Percentiles rank a stretch among this genome's conserved stretches.
These are phyloP conservation scores for Polytolypa hystricis DNA, from an alignment of 2,329 filamentous ascomycete species.

Conservation along the genomic window DNA sequence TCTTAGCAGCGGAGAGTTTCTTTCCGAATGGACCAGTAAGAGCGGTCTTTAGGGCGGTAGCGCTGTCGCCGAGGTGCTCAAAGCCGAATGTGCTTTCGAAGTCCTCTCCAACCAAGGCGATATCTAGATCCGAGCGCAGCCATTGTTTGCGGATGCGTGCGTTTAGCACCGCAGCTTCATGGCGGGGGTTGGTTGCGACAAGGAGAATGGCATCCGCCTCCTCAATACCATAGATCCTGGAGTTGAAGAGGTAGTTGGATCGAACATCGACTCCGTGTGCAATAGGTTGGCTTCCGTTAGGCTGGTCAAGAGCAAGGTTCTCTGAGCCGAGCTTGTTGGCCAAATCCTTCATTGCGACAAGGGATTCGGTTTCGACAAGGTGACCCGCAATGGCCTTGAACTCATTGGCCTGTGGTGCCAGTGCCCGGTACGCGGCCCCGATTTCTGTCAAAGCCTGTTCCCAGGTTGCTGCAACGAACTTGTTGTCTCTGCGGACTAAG, in stretches of 20 bases:
- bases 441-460: constrained; percentile 90
- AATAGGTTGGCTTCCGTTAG: constrained; percentile 68
- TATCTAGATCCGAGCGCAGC: constrained; percentile 85
- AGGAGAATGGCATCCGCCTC: constrained; percentile 87
- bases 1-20: constrained; percentile 77
- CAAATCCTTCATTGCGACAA: constrained; percentile 94
- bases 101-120: constrained; percentile 79
- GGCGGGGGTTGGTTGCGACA: constrained; percentile 86
- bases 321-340: constrained; percentile 95
- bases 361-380: constrained; percentile 79
- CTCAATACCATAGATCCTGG: constrained; percentile 84
- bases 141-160: constrained; percentile 97
- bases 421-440: constrained; percentile 62
- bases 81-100: constrained; percentile 95
- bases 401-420: constrained; percentile 79
- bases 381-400: constrained; percentile 93
- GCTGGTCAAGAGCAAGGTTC: constrained; percentile 86
- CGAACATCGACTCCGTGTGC: constrained; percentile 89
- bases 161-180: constrained; percentile 91
- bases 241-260: constrained; percentile 95
- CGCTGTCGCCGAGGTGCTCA: constrained; percentile 73
- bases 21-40: constrained; percentile 83
- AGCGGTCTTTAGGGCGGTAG: constrained; percentile 70
- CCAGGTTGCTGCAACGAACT: constrained; percentile 89
- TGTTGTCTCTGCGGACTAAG: constrained; percentile 73